Percentiles rank a stretch among this genome's conserved stretches.
Evolutionary conservation across 2,329 filamentous ascomycete genomes (phyloP).

Genomic region (Ophiosphaerella korrae): DNA sequence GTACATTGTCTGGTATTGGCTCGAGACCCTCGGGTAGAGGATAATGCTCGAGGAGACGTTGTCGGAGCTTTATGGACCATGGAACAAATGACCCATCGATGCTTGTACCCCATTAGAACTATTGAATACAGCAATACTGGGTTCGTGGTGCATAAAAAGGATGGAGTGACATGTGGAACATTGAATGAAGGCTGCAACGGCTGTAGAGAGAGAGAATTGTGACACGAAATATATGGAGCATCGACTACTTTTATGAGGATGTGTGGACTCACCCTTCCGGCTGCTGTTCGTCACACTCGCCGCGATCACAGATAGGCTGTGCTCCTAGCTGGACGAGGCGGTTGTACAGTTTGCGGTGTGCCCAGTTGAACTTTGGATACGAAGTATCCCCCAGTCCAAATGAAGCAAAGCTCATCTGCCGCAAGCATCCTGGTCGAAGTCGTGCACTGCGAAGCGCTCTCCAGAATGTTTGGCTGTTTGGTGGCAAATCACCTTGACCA

Average conservation of each 20-base stretch:
- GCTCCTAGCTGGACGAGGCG: slow-evolving; percentile 84
- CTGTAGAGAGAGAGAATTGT: slow-evolving; percentile 27
- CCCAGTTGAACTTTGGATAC: slow-evolving; percentile 96
- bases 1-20: slow-evolving; percentile 74
- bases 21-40: slow-evolving; percentile 70
- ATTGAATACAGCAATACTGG: neutral
- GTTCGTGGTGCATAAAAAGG: too few species aligned
- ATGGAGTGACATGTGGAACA: neutral
- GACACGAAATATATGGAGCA: neutral
- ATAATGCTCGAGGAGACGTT: slow-evolving; percentile 67
- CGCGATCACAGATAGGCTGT: slow-evolving; percentile 72
- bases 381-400: slow-evolving; percentile 96
- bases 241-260: too few species aligned
- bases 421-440: slow-evolving; percentile 72
- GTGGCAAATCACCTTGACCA: slow-evolving; percentile 90
- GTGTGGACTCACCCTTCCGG: slow-evolving; percentile 74
- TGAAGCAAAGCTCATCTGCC: slow-evolving; percentile 73
- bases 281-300: slow-evolving; percentile 93
- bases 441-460: slow-evolving; percentile 79
- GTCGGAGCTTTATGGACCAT: slow-evolving; percentile 73
- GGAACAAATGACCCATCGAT: slow-evolving; percentile 81
- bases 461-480: slow-evolving; percentile 84
- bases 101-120: slow-evolving; percentile 50
- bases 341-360: slow-evolving; percentile 84
- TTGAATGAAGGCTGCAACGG: neutral